A percentile compares a stretch with the other conserved stretches of the same genome.
Conservation (phyloP, 805 yeast genomes). For the Candida ovalis region DNA sequence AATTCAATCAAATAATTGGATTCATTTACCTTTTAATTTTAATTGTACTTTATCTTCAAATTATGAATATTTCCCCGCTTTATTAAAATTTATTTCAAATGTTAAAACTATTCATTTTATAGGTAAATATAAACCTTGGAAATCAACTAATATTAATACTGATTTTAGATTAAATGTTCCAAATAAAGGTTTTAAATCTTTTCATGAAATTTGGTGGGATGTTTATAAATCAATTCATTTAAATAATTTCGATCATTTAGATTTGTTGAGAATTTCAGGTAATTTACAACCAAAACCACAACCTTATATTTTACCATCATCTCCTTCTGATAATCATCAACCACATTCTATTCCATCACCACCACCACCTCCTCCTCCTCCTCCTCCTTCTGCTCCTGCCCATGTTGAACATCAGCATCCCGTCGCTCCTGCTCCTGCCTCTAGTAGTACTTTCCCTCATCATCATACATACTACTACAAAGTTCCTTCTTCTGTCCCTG, state of each 20-base stretch:
- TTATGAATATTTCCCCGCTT: constrained; percentile 35
- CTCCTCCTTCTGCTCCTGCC: no score
- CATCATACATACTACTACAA: constrained; percentile 18
- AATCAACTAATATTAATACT: neutral
- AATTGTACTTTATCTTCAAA: constrained; percentile 62
- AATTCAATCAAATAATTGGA: constrained; percentile 43
- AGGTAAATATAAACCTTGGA: constrained; percentile 53
- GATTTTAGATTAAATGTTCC: constrained; percentile 13
- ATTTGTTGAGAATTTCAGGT: constrained; percentile 19
- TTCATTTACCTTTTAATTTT: constrained; percentile 70
- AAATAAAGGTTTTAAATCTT: constrained; percentile 14
- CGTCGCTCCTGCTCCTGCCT: no score
- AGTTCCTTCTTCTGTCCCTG: constrained; percentile 25
- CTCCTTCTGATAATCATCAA: neutral
- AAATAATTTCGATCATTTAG: constrained; percentile 9
- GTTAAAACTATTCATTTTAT: constrained; percentile 63
- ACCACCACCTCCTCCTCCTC: neutral
- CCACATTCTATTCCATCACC: neutral
- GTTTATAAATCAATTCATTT: constrained; percentile 8
- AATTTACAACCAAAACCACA: constrained; percentile 21
- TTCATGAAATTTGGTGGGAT: constrained; percentile 29
- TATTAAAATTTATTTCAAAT: constrained; percentile 25
- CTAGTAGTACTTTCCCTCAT: no score
- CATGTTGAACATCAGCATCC: no score
- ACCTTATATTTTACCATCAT: neutral